Conservation (phyloP, 768 basidiomycete species). For the Omphalotus guepiniiformis region DNA sequence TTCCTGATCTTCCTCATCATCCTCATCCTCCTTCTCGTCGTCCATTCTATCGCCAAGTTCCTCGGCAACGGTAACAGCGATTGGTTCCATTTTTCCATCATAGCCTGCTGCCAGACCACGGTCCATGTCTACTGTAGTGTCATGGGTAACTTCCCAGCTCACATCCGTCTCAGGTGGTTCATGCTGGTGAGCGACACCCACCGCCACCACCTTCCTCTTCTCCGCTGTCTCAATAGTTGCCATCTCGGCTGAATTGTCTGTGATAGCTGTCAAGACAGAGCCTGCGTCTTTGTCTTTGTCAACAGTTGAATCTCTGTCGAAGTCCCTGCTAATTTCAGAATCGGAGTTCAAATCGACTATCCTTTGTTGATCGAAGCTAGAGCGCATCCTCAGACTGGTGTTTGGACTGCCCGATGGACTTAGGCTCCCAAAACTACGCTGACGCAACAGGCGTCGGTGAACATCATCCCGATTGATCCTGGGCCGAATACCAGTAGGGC, state of each 20-base stretch:
- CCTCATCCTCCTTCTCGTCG: conserved; percentile 11
- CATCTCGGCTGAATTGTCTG: conserved; percentile 43
- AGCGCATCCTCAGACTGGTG: neutral
- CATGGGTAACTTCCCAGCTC: conserved; percentile 5
- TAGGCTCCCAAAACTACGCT: conserved; percentile 37
- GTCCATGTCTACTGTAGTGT: neutral
- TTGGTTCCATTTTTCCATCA: neutral
- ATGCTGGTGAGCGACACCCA: conserved; percentile 6
- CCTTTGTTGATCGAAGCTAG: conserved; percentile 2
- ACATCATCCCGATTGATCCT: conserved; percentile 42
- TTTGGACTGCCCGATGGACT: conserved; percentile 13
- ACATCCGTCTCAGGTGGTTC: conserved; percentile 6
- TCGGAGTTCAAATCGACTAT: conserved; percentile 5
- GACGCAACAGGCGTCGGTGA: conserved; percentile 35
- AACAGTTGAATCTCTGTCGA: neutral
- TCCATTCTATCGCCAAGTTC: conserved; percentile 20
- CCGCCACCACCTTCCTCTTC: conserved; percentile 28
- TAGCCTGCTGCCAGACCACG: neutral
- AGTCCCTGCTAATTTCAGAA: neutral
- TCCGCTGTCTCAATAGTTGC: conserved; percentile 48
- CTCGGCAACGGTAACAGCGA: conserved; percentile 7
- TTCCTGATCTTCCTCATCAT: conserved; percentile 25
- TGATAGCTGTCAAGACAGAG: conserved; percentile 37
- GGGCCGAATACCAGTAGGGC: conserved; percentile 20
- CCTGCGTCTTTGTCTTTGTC: conserved; percentile 35